These are phyloP conservation scores for Stachybotrys elegans DNA, from an alignment of 2,329 filamentous ascomycete genomes.

Conservation along the genomic window DNA sequence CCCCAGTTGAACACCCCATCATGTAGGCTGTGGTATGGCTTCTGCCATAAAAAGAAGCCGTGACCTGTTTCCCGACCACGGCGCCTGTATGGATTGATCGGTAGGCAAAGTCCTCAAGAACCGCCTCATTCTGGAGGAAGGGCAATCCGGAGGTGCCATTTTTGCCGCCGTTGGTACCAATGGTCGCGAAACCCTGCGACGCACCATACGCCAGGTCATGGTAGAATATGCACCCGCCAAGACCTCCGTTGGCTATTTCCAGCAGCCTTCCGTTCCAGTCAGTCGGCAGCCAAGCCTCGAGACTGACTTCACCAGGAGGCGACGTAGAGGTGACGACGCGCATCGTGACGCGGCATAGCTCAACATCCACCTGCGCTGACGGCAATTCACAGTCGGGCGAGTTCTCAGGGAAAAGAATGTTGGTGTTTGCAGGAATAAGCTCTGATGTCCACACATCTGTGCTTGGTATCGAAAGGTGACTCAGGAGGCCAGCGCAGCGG, in stretches of 20 bases:
- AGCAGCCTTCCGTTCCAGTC: conserved; percentile 36
- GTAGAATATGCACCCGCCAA: conserved; percentile 42
- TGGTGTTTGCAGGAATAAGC: neutral
- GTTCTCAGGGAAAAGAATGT: conserved; percentile 23
- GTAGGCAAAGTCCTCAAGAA: conserved; percentile 27
- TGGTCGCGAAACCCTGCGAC: conserved; percentile 36
- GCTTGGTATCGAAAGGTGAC: neutral
- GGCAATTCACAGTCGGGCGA: conserved; percentile 28
- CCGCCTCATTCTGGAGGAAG: conserved; percentile 28
- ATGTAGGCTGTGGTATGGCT: conserved; percentile 42
- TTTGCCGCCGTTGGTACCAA: conserved; percentile 45
- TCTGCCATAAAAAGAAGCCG: conserved; percentile 38
- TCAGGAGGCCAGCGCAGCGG: neutral
- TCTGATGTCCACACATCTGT: neutral
- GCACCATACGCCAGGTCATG: conserved; percentile 39
- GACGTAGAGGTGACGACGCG: neutral
- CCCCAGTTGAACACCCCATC: conserved; percentile 52
- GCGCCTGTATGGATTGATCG: conserved; percentile 39
- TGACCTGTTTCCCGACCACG: conserved; percentile 40
- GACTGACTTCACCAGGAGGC: neutral
- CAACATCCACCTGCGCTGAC: conserved; percentile 12
- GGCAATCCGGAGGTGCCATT: conserved; percentile 31
- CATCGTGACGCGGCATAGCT: conserved; percentile 9
- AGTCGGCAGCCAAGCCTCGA: conserved; percentile 42
- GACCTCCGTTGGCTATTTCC: conserved; percentile 40